Conservation (phyloP, 306 rosid species). For the Vigna unguiculata region DNA sequence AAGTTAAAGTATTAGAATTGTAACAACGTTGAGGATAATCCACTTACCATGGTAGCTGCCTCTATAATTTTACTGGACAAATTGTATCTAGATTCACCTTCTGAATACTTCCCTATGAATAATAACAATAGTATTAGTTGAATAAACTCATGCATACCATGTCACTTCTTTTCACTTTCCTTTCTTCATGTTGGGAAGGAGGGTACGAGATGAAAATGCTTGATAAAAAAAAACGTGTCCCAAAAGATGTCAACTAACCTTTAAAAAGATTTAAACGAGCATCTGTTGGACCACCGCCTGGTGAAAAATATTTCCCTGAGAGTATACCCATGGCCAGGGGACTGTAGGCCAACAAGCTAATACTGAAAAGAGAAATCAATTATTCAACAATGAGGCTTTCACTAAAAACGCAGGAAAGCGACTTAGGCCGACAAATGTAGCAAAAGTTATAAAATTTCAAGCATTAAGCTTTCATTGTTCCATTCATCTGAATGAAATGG, state of each 20-base stretch:
- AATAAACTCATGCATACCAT: not conserved
- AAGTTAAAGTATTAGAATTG: conserved; percentile 16
- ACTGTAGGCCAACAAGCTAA: conserved; percentile 87
- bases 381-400: conserved; percentile 27
- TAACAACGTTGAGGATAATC: conserved; percentile 32
- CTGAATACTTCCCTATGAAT: conserved; percentile 73
- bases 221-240: conserved; percentile 8
- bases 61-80: conserved; percentile 56
- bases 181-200: not conserved
- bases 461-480: conserved; percentile 13
- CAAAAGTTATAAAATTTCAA: not conserved
- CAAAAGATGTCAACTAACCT: conserved; percentile 56
- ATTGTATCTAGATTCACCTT: conserved; percentile 93
- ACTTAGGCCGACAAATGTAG: not conserved
- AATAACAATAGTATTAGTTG: conserved; percentile 19
- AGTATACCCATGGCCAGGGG: conserved; percentile 98
- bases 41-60: conserved; percentile 68
- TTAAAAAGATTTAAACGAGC: conserved; percentile 79
- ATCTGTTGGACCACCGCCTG: conserved; percentile 65
- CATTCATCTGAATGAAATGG: conserved; percentile 1
- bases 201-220: not conserved
- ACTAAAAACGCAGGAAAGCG: conserved; percentile 18
- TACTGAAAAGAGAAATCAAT: conserved; percentile 57
- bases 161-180: conserved; percentile 11
- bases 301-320: conserved; percentile 81